Percentiles rank a stretch among this genome's conserved stretches.
Conservation (phyloP, 108 stramenopile genomes). For the Mayamaea pseudoterrestris region DNA sequence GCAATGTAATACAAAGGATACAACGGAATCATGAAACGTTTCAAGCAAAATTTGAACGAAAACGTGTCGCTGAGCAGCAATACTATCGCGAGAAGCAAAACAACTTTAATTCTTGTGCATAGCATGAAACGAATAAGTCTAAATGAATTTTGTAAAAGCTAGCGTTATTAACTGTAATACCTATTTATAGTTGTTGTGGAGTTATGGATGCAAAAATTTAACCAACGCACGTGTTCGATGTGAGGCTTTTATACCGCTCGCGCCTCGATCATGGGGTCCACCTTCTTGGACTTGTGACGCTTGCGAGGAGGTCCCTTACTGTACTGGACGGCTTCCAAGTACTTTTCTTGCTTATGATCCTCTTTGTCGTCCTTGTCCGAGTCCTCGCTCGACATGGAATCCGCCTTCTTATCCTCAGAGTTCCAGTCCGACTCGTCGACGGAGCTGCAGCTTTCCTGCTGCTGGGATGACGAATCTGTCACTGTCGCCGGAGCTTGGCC, state of each 20-base stretch:
- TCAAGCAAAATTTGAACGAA: constrained; percentile 63
- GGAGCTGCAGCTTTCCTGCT: constrained; percentile 11
- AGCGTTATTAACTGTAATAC: too few relatives aligned
- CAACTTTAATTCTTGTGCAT: too few relatives aligned
- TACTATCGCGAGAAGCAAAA: too few relatives aligned
- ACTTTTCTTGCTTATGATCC: neutral
- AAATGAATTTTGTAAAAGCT: too few relatives aligned
- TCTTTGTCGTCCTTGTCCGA: constrained; percentile 14
- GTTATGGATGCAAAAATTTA: too few relatives aligned
- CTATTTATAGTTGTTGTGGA: too few relatives aligned
- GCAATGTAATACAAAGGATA: constrained; percentile 53
- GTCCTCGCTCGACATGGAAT: constrained; percentile 32
- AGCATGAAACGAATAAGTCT: too few relatives aligned
- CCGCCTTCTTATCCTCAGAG: constrained; percentile 13
- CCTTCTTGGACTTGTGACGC: constrained; percentile 18
- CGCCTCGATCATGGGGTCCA: too few relatives aligned
- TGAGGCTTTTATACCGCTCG: neutral
- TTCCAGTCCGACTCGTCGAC: constrained; percentile 18
- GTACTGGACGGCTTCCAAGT: too few relatives aligned
- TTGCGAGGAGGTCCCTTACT: constrained; percentile 40
- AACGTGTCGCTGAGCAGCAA: constrained; percentile 63
- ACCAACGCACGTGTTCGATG: too few relatives aligned
- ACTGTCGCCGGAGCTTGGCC: constrained; percentile 5
- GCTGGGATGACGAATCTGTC: constrained; percentile 28
- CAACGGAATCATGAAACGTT: constrained; percentile 61